Percentiles rank a stretch among this genome's conserved stretches.
phyloP scores from a whole-genome alignment of 179 eudicot genomes.

The Silene coronaria region DNA sequence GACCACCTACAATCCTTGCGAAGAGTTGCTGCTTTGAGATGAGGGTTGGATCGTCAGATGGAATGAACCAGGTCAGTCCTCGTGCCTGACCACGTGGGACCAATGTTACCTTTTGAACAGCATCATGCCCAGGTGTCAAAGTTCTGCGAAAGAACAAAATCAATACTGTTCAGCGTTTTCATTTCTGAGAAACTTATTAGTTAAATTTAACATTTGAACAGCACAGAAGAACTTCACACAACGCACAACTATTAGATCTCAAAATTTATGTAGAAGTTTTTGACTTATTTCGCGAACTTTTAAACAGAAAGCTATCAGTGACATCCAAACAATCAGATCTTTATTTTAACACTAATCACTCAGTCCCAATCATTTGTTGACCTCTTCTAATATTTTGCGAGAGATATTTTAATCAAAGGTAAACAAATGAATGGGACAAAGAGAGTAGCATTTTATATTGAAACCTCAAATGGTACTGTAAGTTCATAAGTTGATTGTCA shows the following conservation, averaged over 20 bases:
- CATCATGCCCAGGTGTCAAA: slow-evolving; percentile 92
- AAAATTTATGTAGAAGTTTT: background rate
- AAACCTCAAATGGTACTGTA: background rate
- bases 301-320: background rate
- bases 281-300: background rate
- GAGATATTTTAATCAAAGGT: too few species aligned
- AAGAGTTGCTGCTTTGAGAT: slow-evolving; percentile 92
- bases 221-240: background rate
- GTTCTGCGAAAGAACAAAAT: slow-evolving; percentile 49
- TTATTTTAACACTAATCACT: too few species aligned
- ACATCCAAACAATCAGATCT: background rate
- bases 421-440: too few species aligned
- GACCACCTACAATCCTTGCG: slow-evolving; percentile 97
- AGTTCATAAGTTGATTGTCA: background rate
- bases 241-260: background rate
- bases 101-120: slow-evolving; percentile 94
- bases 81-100: slow-evolving; percentile 98
- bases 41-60: slow-evolving; percentile 94
- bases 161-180: slow-evolving; percentile 34
- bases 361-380: too few species aligned
- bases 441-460: background rate
- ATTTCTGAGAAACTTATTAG: background rate
- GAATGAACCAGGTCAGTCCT: slow-evolving; percentile 98
- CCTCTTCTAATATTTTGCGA: too few species aligned
- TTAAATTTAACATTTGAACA: background rate